These are phyloP conservation scores for Hylodesmum podocarpum DNA, from an alignment of 306 rosid genomes.

Conservation along the genomic window DNA sequence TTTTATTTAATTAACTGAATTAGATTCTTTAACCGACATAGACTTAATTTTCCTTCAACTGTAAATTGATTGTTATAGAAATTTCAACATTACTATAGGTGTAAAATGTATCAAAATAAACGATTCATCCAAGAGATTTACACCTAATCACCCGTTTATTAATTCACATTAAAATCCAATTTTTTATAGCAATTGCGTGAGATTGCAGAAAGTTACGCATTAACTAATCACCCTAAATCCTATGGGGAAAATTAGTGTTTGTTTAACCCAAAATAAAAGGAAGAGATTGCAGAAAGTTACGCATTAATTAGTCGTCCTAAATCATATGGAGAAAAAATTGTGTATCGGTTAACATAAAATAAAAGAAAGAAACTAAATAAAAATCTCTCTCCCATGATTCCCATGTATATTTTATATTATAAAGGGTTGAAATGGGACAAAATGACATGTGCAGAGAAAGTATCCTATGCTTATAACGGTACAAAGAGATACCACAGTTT, in stretches of 20 bases:
- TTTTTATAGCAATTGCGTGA: background rate
- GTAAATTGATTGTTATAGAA: background rate
- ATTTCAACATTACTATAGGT: no score
- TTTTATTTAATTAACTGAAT: no score
- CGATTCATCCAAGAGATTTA: background rate
- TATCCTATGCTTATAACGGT: slow-evolving; percentile 40
- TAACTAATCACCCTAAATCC: background rate
- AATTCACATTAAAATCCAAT: background rate
- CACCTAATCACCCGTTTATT: background rate
- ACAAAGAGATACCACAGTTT: background rate
- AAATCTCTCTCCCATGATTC: background rate
- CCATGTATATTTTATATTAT: slow-evolving; percentile 14
- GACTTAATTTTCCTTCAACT: background rate
- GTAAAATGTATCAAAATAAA: no score
- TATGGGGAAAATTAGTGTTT: background rate
- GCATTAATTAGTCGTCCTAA: background rate
- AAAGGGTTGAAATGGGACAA: slow-evolving; percentile 31
- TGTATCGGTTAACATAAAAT: background rate
- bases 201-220: background rate
- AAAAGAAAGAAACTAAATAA: background rate
- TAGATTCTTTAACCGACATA: no score
- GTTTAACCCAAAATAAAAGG: background rate
- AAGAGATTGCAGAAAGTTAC: background rate
- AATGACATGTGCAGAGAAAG: slow-evolving; percentile 43
- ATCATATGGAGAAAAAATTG: background rate